Base-by-base conservation (phyloP, 176 grass and related monocot genomes). In the Oryza glumipatula region DNA sequence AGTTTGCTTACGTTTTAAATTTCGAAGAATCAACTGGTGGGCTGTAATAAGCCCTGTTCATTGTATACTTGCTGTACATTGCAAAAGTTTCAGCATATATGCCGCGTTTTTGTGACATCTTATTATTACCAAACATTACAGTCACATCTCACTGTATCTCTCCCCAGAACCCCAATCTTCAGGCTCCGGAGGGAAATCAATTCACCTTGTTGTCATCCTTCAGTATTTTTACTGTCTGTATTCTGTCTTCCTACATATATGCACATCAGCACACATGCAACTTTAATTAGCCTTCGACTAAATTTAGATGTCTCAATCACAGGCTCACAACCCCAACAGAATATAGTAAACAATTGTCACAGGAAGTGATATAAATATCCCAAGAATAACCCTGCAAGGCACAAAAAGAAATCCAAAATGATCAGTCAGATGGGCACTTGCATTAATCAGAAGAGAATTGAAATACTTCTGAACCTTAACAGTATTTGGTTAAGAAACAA, bases 291-390 rank as follows among this genome's bases (percentile, higher is more conserved):
- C 19, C 8, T 16, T 58, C 12, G 14, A 15, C 39, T 89, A 5
- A 21, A 21, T 67, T 19, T 6, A 32, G 44, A 0, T 46, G 1
- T 3, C 28, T 61, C 54, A 23, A 74, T 90, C 81, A 88, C 39
- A 91, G 30, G 0, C 90, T 90, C 81, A 88, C 39, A 91, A 23
- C 0, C 90, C 83, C 19, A 94, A 22, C 46, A 95, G 1, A 64
- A 93, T 92, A 38, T 94, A 95, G 67, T 98, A 98, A 26, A 93
- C 74, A 8, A 98, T 91, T 9, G 95, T 93, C 43, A 98, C 82
- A 6, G 92, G 95, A 58, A 98, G 56, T 5, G 90, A 98, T 72
- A 91, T 70, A 11, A 95, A 95, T 58, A 88, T 98, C 14, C 95
- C 95, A 9, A 98, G 81, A 67, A 98, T 92, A 6, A 97, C 88